Conservation (phyloP, 2,329 filamentous ascomycete genomes). For the Gaeumannomyces sp. region DNA sequence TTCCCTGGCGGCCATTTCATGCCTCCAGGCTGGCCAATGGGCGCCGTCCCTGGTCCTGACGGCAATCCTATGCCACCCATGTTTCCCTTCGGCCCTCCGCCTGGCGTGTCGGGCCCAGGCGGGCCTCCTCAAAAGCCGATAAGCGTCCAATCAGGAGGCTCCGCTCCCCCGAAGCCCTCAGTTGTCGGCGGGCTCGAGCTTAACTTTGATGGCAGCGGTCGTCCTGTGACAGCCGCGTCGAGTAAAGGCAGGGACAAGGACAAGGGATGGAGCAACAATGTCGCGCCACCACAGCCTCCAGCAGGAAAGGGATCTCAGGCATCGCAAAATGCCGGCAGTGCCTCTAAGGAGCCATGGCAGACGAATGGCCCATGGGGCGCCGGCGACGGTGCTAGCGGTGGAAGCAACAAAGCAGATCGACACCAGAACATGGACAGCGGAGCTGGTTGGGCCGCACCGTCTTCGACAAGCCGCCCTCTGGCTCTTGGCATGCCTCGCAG, state of each 20-base stretch:
- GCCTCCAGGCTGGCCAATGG: constrained; percentile 12
- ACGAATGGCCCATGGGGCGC: not conserved
- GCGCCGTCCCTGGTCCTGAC: constrained; percentile 1
- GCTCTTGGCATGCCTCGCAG: constrained; percentile 2
- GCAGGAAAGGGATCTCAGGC: constrained; percentile 6
- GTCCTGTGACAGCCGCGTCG: constrained; percentile 1
- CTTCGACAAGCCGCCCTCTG: constrained; percentile 9
- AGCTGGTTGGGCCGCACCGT: constrained; percentile 13
- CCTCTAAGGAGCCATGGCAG: constrained; percentile 5
- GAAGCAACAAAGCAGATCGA: constrained; percentile 11
- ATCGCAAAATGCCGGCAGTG: not conserved
- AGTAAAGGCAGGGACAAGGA: constrained; percentile 14
- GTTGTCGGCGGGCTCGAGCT: constrained; percentile 5
- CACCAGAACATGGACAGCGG: constrained; percentile 9
- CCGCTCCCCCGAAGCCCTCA: not conserved
- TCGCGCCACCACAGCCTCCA: constrained; percentile 18
- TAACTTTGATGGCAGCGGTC: constrained; percentile 7
- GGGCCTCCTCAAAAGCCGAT: not conserved
- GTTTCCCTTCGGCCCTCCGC: not conserved
- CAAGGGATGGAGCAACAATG: constrained; percentile 21
- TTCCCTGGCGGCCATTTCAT: constrained; percentile 1
- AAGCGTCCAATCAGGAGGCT: not conserved
- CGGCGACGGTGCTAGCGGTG: constrained; percentile 6
- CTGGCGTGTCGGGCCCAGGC: not conserved
- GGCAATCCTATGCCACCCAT: not conserved